Conservation (phyloP, 2,329 filamentous ascomycete genomes). For the Fusarium sterilihyphosum region DNA sequence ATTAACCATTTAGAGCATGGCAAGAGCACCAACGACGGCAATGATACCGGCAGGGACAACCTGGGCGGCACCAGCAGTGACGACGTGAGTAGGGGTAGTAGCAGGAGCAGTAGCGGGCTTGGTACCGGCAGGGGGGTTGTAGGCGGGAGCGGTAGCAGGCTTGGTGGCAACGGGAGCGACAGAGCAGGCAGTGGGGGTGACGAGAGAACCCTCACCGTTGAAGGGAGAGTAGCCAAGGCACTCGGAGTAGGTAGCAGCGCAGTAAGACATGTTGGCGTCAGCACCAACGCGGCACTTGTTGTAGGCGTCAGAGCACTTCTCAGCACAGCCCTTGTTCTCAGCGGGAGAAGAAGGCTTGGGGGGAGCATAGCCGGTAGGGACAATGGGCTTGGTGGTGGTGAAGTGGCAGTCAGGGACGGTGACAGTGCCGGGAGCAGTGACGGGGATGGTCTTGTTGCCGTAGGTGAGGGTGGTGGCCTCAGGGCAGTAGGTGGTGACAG, state of each 20-base stretch:
- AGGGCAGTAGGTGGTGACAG: conserved; percentile 52
- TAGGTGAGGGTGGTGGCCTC: conserved; percentile 44
- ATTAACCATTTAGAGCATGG: conserved; percentile 34
- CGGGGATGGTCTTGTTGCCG: conserved; percentile 45
- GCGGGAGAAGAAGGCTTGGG: conserved; percentile 24
- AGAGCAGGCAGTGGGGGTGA: conserved; percentile 33
- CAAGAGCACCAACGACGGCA: conserved; percentile 40
- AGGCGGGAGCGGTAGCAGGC: not conserved
- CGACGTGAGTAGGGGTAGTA: conserved; percentile 2
- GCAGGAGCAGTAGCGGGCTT: conserved; percentile 1
- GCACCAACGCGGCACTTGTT: not conserved
- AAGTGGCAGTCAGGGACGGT: conserved; percentile 24
- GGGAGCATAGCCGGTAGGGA: conserved; percentile 33
- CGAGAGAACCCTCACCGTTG: conserved; percentile 13
- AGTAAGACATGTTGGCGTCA: conserved; percentile 3
- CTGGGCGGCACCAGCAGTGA: conserved; percentile 34
- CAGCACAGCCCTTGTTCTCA: conserved; percentile 23
- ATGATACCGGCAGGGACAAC: conserved; percentile 36
- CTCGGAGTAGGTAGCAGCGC: not conserved
- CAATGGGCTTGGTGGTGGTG: conserved; percentile 10
- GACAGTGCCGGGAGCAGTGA: conserved; percentile 25
- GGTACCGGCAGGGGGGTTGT: not conserved
- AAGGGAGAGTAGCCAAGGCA: conserved; percentile 22
- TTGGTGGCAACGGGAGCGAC: conserved; percentile 18
- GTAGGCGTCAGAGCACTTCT: conserved; percentile 6